Evolutionary conservation across 2,329 filamentous ascomycete genomes (phyloP).

Genomic region (Penicillium sclerotigenum): DNA sequence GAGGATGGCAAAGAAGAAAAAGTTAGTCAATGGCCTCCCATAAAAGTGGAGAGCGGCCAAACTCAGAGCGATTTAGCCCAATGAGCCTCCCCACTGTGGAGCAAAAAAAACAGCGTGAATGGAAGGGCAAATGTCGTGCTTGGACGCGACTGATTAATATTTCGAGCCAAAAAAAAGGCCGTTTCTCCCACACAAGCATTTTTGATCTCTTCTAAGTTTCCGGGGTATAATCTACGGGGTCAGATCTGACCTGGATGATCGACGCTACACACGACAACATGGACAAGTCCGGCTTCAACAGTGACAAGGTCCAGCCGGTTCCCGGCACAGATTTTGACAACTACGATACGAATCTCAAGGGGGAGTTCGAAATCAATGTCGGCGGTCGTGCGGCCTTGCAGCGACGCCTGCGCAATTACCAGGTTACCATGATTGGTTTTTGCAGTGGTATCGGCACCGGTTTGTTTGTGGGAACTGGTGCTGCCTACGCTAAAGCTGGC

Average conservation of each 20-base stretch:
- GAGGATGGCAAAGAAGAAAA: conserved; percentile 8
- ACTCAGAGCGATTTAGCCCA: conserved; percentile 6
- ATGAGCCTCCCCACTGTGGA: conserved; percentile 16
- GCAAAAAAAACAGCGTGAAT: background rate
- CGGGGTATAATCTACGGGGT: background rate
- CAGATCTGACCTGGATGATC: background rate
- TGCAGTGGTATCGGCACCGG: conserved; percentile 60
- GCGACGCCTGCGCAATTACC: conserved; percentile 35
- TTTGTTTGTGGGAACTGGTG: conserved; percentile 77
- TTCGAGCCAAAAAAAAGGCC: conserved; percentile 9
- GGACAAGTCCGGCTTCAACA: conserved; percentile 16
- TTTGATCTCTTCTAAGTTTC: background rate
- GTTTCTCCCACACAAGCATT: conserved; percentile 3
- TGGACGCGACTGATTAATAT: conserved; percentile 3
- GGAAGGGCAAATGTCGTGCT: conserved; percentile 19
- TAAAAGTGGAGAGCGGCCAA: conserved; percentile 9
- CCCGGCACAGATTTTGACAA: conserved; percentile 5
- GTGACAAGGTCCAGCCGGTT: conserved; percentile 17
- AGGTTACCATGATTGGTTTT: conserved; percentile 35
- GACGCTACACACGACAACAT: background rate
- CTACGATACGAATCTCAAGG: conserved; percentile 20
- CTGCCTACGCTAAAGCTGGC: conserved; percentile 66
- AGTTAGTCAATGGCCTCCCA: conserved; percentile 12
- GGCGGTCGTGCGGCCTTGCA: conserved; percentile 34
- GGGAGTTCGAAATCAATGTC: conserved; percentile 32